Base-by-base conservation (phyloP, 768 basidiomycete species). In the Tylopilus cervinicoccineus region DNA sequence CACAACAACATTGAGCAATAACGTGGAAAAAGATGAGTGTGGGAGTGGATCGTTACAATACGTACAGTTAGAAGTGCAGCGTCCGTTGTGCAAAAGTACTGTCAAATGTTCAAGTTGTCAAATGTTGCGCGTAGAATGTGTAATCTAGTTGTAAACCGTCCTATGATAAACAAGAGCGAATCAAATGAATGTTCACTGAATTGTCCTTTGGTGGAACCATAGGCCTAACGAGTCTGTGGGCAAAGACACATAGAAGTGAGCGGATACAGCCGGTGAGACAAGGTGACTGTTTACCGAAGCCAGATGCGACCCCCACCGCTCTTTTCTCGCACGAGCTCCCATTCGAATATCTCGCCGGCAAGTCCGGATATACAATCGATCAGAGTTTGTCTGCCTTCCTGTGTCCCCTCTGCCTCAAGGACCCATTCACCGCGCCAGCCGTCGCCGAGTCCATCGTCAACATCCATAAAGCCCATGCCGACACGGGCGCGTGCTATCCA, bases 341-440 rank as follows among this genome's bases (percentile, higher is more conserved):
- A 77, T 33, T 62, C 56, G 24, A 68, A 67, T 12, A 48, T 53
- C 55, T 57, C 67, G 0, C 77, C 76, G 4, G 66, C 59, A 2
- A 45, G 48, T 31, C 65, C 62, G 1, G 64, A 59, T 12, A 85
- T 65, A 56, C 80, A 81, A 51, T 81, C 74, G n/a, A 84, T 50
- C 34, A 88, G 63, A 3, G 70, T 61, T 60, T 78, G 72, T 38
- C 76, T 71, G 6, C 83, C 85, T 60, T 87, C 86, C 27, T 67
- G 71, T 16, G 87, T 90, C 1, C 87, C 88, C 45, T 87, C 85
- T 1, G 79, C 82, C 64, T 90, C 85, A n/a, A 90, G 70, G 13
- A 87, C 70, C 87, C 88, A 89, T 53, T 89, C 84, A 9, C 84
- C 84, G 27, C 75, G 70, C 83, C 88, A 86, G 6, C 81, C 83